Evolutionary conservation across 345 rosid species (phyloP), one percentile per base, ranked within the genome.

Genomic region (Microcos paniculata): DNA sequence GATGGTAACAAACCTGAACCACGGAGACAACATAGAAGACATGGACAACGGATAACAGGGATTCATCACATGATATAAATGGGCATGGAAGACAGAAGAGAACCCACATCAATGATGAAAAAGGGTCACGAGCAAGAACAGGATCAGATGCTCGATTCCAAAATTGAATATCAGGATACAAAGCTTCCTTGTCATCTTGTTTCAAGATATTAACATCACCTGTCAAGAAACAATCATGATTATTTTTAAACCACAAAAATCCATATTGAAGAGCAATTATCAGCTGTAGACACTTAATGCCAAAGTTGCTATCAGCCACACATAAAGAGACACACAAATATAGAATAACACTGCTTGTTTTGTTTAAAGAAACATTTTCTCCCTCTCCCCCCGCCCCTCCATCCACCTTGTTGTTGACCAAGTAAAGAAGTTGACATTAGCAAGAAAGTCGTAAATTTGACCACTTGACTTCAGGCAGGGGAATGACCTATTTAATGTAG

Each of bases 61-160:
- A 92, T 62, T 92, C 91, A 83, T 88, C 80, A 63, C 99, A 90
- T 28, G 86, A 86, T 61, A 96, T 62, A 82, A 93, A 91, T 72
- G 96, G 98, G 76, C 62, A 80, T 40, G 99, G 99, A 80, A 93
- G 99, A 81, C 97, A 96, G 83, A 86, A 96, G 74, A 96, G 84
- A 84, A 88, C 82, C 98, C 98, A 96, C 94, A 93, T 93, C 82
- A 96, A 87, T 31, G 99, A 90, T 80, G 99, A 93, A 83, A 96
- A 96, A 71, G 98, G 93, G 81, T 96, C 99, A 81, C 77, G 94
- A 51, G 87, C 85, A 76, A 96, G 93, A 82, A 91, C 82, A 26
- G 99, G 96, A 81, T 88, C 96, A 78, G 94, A 84, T 75, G 91
- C 89, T 78, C 87, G 90, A 70, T 80, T 89, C 96, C 94, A 89